A percentile compares a stretch with the other conserved stretches of the same genome.
Conservation (phyloP, 805 yeast genomes). For the Debaryomyces hansenii region DNA sequence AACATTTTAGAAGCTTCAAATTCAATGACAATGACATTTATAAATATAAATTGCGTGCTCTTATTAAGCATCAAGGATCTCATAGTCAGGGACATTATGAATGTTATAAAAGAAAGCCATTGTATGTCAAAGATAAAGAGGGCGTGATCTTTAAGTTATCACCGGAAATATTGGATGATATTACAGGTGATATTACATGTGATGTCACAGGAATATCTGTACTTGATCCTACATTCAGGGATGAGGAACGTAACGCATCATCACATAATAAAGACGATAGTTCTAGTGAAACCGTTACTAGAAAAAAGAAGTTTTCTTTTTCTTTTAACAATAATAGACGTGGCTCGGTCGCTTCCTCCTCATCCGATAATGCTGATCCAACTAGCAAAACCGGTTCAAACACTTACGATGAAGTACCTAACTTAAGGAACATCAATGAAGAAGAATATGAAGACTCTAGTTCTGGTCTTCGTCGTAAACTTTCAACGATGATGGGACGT, state of each 20-base stretch:
- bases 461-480: slow-evolving; percentile 32
- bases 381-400: not conserved
- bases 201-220: slow-evolving; percentile 5
- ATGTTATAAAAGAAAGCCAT: slow-evolving; percentile 77
- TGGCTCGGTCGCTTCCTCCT: not conserved
- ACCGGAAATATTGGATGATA: slow-evolving; percentile 37
- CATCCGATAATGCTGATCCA: not conserved
- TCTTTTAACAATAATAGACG: slow-evolving; percentile 5
- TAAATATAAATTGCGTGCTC: slow-evolving; percentile 63
- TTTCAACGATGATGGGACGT: slow-evolving; percentile 43
- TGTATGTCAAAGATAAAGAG: slow-evolving; percentile 46
- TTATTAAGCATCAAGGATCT: slow-evolving; percentile 84
- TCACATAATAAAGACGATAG: not conserved
- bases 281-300: not conserved
- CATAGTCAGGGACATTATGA: slow-evolving; percentile 91
- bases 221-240: slow-evolving; percentile 3
- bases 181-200: slow-evolving; percentile 10
- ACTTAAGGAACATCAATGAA: slow-evolving; percentile 5
- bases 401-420: not conserved
- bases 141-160: slow-evolving; percentile 41
- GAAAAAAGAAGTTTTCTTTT: slow-evolving; percentile 3
- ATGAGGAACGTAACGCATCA: not conserved
- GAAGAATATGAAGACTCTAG: slow-evolving; percentile 19
- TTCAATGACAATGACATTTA: slow-evolving; percentile 41
- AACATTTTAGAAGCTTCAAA: slow-evolving; percentile 37